phyloP scores from a whole-genome alignment of 331 rosid species.

The Quercus lobata region DNA sequence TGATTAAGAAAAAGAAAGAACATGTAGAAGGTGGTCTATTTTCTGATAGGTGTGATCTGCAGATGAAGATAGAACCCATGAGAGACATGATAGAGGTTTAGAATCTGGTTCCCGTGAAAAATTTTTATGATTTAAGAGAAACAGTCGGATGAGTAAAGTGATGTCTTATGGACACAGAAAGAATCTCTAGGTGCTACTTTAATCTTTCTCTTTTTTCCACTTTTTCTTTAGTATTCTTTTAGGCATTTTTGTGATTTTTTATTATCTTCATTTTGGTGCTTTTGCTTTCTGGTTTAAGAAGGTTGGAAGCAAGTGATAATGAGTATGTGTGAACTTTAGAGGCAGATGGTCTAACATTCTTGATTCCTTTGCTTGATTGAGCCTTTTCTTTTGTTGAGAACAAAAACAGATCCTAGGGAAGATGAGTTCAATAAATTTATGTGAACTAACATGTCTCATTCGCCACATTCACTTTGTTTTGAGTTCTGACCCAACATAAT shows the following conservation, averaged over 20 bases:
- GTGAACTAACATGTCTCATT: not conserved
- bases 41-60: not conserved
- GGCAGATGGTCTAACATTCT: not conserved
- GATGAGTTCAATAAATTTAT: not conserved
- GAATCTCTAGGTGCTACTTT: constrained; percentile 34
- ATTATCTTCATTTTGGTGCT: constrained; percentile 20
- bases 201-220: constrained; percentile 21
- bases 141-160: constrained; percentile 24
- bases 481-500: not conserved
- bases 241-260: not conserved
- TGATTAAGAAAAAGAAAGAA: constrained; percentile 16
- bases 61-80: constrained; percentile 4
- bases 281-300: constrained; percentile 34
- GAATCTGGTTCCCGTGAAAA: constrained; percentile 7
- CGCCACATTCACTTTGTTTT: not conserved
- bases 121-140: not conserved
- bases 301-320: constrained; percentile 23
- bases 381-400: not conserved
- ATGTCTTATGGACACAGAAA: constrained; percentile 11
- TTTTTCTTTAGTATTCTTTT: constrained; percentile 28
- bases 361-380: not conserved
- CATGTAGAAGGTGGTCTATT: not conserved
- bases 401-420: not conserved
- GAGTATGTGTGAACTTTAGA: not conserved
- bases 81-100: constrained; percentile 6